Conservation (phyloP, 495 filamentous ascomycete species). For the Penicillium herquei region DNA sequence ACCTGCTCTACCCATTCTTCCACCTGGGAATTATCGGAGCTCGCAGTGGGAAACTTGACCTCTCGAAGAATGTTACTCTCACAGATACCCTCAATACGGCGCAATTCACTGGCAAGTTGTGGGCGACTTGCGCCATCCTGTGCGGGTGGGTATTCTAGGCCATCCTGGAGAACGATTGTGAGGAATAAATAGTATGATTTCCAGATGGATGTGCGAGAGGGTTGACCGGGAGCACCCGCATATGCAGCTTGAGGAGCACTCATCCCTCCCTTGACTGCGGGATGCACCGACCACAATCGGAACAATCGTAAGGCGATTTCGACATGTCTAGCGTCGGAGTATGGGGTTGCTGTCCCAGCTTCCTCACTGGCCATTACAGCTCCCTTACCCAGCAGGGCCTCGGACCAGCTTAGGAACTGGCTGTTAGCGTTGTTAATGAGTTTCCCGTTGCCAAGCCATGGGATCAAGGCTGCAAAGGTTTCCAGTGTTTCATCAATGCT, state of each 20-base stretch:
- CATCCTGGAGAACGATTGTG: constrained; percentile 53
- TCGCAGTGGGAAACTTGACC: constrained; percentile 79
- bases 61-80: constrained; percentile 71
- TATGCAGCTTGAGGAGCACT: constrained; percentile 44
- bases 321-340: constrained; percentile 26
- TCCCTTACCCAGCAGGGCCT: constrained; percentile 68
- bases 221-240: constrained; percentile 18
- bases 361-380: constrained; percentile 63
- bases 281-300: constrained; percentile 42
- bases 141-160: constrained; percentile 32
- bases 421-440: constrained; percentile 27
- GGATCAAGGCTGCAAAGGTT: constrained; percentile 61
- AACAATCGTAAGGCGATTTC: constrained; percentile 39
- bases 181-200: constrained; percentile 75
- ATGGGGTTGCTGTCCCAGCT: constrained; percentile 36
- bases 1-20: constrained; percentile 79
- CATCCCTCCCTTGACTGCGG: constrained; percentile 36
- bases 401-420: constrained; percentile 73
- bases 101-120: constrained; percentile 69
- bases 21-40: constrained; percentile 67
- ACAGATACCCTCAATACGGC: constrained; percentile 69
- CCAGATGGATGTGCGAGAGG: constrained; percentile 54
- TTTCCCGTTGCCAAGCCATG: constrained; percentile 50
- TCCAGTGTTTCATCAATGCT: constrained; percentile 56
- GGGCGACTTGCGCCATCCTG: constrained; percentile 46